Evolutionary conservation across 1,284 basidiomycete genomes (phyloP), one percentile per base, ranked within the genome.

Genomic region (Pseudozyma pruni): DNA sequence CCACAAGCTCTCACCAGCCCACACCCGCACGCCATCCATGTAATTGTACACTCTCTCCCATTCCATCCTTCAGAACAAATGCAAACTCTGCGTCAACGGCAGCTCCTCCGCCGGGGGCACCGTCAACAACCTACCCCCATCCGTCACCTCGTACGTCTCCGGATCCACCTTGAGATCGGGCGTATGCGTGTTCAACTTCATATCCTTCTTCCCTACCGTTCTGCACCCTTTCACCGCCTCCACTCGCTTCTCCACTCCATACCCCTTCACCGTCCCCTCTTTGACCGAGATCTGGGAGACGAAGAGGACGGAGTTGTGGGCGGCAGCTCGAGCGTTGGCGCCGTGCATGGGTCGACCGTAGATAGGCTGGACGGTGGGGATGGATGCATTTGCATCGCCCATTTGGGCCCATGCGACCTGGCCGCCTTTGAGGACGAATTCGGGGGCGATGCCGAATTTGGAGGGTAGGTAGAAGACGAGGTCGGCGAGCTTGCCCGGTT

Each of bases 401-500:
- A 95, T 90, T 88, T 94, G 80, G 3, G 91, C 89, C 89, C 90
- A 94, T 4, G 87, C 92, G 68, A 98, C 95, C 25, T 95, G 89
- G 27, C 95, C 95, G 16, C 92, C 93, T 83, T 98, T 97, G 75
- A 98, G 85, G 13, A 98, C 89, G 88, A 92, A 90, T 79, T 95
- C 91, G 0, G 95, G 94, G 76, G 91, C 91, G 1, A 90, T 86
- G 1, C 94, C 95, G 83, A 99, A 98, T 81, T 91, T 89, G 80
- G 90, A 89, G 0, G 94, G 94, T 80, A 90, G 90, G 93, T 95
- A 99, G 4, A 98, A 85, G 0, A 96, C 93, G 34, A 99, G 86
- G 83, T 99, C 95, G 0, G 95, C 96, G 29, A 98, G 86, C 47
- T 88, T 90, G 16, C 92, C 93, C 1, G 88, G 87, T 4, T 89